A percentile compares a stretch with the other conserved stretches of the same genome.
Conservation (phyloP, 768 basidiomycete genomes). For the Tylopilus subfusipes region DNA sequence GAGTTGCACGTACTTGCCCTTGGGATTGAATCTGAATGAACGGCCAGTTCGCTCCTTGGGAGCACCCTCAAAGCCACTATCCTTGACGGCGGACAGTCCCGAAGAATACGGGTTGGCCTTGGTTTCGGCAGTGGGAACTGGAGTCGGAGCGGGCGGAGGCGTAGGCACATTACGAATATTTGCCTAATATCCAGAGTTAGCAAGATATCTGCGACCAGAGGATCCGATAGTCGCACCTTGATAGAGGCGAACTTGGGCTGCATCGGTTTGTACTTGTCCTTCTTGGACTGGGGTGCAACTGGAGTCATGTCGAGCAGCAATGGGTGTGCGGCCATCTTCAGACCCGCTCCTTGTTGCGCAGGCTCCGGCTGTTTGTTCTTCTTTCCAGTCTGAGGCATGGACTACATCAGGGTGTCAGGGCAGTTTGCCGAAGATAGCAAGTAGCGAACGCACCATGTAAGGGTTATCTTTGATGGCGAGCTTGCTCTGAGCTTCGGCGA, state of each 20-base stretch:
- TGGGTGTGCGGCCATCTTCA: slow-evolving; percentile 91
- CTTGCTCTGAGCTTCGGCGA: slow-evolving; percentile 78
- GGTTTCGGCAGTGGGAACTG: slow-evolving; percentile 39
- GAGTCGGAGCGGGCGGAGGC: slow-evolving; percentile 44
- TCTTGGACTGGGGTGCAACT: slow-evolving; percentile 64
- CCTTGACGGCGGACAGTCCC: slow-evolving; percentile 42
- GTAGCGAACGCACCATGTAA: slow-evolving; percentile 64
- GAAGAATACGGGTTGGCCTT: slow-evolving; percentile 78
- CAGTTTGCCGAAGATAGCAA: background rate
- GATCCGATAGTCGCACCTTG: slow-evolving; percentile 47
- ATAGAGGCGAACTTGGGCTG: slow-evolving; percentile 98
- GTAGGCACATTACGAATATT: slow-evolving; percentile 76
- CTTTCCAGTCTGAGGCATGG: slow-evolving; percentile 52
- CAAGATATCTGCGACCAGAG: background rate
- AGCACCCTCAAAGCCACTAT: slow-evolving; percentile 67
- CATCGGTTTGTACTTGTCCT: slow-evolving; percentile 97
- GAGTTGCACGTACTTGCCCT: slow-evolving; percentile 84
- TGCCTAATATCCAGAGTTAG: slow-evolving; percentile 40
- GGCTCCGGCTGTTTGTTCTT: slow-evolving; percentile 56
- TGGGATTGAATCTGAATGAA: slow-evolving; percentile 81
- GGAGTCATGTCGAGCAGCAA: slow-evolving; percentile 65
- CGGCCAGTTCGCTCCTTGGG: slow-evolving; percentile 69
- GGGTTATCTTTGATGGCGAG: slow-evolving; percentile 78
- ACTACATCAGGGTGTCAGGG: slow-evolving; percentile 33
- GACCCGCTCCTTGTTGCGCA: slow-evolving; percentile 73